phyloP scores from a whole-genome alignment of 78 protist species.

The Dictyostelium purpureum region DNA sequence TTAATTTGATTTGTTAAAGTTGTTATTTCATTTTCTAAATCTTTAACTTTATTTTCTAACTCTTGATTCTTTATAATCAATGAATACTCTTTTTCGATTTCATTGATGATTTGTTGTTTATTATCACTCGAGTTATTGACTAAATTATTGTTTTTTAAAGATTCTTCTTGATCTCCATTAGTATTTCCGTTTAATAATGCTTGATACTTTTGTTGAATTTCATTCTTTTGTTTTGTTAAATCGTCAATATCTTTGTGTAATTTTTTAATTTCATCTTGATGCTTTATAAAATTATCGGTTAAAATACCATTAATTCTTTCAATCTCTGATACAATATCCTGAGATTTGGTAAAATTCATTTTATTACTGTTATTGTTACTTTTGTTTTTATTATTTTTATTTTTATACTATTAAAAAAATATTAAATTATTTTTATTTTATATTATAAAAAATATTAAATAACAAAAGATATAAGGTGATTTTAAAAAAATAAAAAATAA shows the following conservation, averaged over 20 bases:
- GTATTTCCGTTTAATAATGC: not conserved
- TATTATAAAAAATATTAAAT: too few relatives aligned
- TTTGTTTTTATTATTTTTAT: not conserved
- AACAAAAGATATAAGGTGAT: too few relatives aligned
- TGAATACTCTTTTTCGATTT: not conserved
- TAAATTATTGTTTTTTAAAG: not conserved
- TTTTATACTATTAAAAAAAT: too few relatives aligned
- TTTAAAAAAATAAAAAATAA: too few relatives aligned
- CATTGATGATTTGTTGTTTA: not conserved
- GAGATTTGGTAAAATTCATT: slow-evolving; percentile 19
- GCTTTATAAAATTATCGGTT: slow-evolving; percentile 11
- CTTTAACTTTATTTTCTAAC: not conserved
- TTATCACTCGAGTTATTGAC: not conserved
- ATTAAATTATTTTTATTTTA: too few relatives aligned
- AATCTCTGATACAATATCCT: slow-evolving; percentile 21
- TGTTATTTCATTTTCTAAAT: not conserved
- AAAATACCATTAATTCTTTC: slow-evolving; percentile 59
- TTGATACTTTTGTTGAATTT: slow-evolving; percentile 14
- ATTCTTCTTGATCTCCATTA: not conserved
- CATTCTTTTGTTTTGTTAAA: slow-evolving; percentile 13
- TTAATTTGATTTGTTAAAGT: not conserved
- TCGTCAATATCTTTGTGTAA: slow-evolving; percentile 11
- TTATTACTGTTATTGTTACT: not conserved
- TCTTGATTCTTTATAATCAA: not conserved
- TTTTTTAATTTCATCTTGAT: slow-evolving; percentile 58